Evolutionary conservation across 2,329 filamentous ascomycete species (phyloP), one percentile per base, ranked within the genome.

Genomic region (Mollisia scopiformis): DNA sequence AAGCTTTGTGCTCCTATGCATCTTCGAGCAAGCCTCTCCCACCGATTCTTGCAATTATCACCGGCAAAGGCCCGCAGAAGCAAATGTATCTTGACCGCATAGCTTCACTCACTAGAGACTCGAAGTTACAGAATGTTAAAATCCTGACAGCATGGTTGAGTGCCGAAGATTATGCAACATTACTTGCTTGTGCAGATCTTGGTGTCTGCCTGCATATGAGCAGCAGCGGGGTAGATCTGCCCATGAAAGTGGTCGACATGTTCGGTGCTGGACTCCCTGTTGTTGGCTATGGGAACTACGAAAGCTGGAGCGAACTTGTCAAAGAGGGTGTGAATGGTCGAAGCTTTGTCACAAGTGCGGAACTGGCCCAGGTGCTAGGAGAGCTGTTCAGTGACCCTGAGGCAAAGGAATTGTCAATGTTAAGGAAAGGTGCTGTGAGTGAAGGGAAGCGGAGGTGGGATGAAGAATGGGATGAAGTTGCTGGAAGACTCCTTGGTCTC

Each of bases 231-330:
- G 93, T 99, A 0, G 95, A 99, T 75, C 80, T 99, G 21, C 95
- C 95, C 0, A 99, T 99, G 95, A 99, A 99, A 77, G 93, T 99
- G 1, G 93, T 99, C 14, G 95, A 99, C 74, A 97, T 99, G 93
- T 98, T 99, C 74, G 95, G 95, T 2, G 90, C 93, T 0, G 95
- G 94, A 0, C 79, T 99, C 28, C 95, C 95, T 0, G 95, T 99
- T 0, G 88, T 89, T 0, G 94, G 93, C 3, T 98, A 95, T 82
- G 86, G 85, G 27, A 84, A 84, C 2, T 99, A 96, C 72, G 88
- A 93, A 72, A 94, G 93, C 64, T 97, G 96, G 82, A 81, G 85
- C 2, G 95, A 99, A 77, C 79, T 99, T n/a, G 91, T 99, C 27
- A 89, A 84, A 55, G 93, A 98, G 70, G 90, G 91, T 0, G 81